phyloP scores from a whole-genome alignment of 495 filamentous ascomycete species.

The Talaromyces proteolyticus region DNA sequence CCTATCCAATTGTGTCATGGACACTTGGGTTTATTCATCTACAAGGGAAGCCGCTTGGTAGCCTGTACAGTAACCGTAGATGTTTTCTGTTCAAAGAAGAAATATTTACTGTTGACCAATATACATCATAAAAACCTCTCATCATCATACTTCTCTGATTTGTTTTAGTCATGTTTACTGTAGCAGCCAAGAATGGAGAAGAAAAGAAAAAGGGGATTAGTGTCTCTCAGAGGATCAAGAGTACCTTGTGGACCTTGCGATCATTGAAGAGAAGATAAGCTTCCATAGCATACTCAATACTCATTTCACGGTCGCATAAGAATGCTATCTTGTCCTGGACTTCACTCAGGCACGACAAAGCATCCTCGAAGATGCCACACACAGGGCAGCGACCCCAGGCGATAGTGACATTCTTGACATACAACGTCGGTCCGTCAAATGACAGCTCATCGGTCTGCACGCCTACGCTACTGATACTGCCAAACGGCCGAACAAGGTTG shows the following conservation, averaged over 20 bases:
- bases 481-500: conserved; percentile 82
- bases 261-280: conserved; percentile 79
- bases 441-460: conserved; percentile 83
- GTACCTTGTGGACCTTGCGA: conserved; percentile 79
- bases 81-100: too few relatives aligned
- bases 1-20: too few relatives aligned
- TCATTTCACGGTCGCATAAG: conserved; percentile 78
- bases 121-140: too few relatives aligned
- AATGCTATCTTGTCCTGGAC: conserved; percentile 67
- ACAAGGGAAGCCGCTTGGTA: too few relatives aligned
- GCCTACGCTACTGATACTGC: conserved; percentile 73
- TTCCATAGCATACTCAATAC: conserved; percentile 61
- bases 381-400: conserved; percentile 83
- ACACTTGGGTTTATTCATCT: too few relatives aligned
- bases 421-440: conserved; percentile 63
- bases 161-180: too few relatives aligned
- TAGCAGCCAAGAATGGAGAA: too few relatives aligned
- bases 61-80: too few relatives aligned
- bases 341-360: conserved; percentile 62
- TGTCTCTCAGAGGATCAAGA: too few relatives aligned
- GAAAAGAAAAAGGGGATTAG: too few relatives aligned
- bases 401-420: conserved; percentile 73
- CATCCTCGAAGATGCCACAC: conserved; percentile 63
- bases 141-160: too few relatives aligned
- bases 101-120: too few relatives aligned